phyloP scores from a whole-genome alignment of 2,329 filamentous ascomycete genomes.

The Alternaria sp. region DNA sequence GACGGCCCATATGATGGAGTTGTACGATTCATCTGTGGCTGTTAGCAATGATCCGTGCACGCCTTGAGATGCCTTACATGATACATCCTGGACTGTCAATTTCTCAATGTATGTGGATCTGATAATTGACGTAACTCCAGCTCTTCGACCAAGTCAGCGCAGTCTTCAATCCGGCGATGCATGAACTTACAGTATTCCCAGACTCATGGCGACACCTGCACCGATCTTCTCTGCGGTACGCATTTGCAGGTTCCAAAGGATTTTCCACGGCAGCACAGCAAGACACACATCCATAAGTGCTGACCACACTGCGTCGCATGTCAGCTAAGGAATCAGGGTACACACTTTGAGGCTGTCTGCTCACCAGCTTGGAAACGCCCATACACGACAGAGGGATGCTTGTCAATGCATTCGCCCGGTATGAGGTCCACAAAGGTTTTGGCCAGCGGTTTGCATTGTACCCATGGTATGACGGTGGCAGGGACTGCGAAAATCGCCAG shows the following conservation, averaged over 20 bases:
- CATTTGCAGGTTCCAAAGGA: conserved; percentile 18
- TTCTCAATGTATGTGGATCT: conserved; percentile 13
- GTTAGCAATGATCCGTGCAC: conserved; percentile 1
- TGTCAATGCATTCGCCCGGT: conserved; percentile 15
- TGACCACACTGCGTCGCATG: conserved; percentile 11
- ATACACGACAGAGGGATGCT: conserved; percentile 13
- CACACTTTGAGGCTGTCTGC: background rate
- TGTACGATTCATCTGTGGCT: conserved; percentile 11
- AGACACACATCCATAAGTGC: conserved; percentile 17
- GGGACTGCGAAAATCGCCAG: conserved; percentile 14
- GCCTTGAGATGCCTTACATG: conserved; percentile 11
- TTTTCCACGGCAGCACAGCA: conserved; percentile 17
- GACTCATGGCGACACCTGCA: conserved; percentile 17
- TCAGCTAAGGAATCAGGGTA: background rate
- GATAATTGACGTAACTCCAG: conserved; percentile 12
- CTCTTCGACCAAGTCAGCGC: conserved; percentile 6
- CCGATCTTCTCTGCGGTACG: conserved; percentile 16
- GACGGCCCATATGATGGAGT: conserved; percentile 17
- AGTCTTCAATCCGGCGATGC: background rate
- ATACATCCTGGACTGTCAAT: conserved; percentile 12
- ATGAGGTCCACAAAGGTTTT: conserved; percentile 18
- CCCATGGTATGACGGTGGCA: conserved; percentile 11
- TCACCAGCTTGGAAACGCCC: conserved; percentile 17
- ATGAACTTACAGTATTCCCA: conserved; percentile 14
- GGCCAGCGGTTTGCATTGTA: conserved; percentile 14